Percentiles rank a stretch among this genome's conserved stretches.
Conservation (phyloP, 768 basidiomycete genomes). For the Trametes coccinea region DNA sequence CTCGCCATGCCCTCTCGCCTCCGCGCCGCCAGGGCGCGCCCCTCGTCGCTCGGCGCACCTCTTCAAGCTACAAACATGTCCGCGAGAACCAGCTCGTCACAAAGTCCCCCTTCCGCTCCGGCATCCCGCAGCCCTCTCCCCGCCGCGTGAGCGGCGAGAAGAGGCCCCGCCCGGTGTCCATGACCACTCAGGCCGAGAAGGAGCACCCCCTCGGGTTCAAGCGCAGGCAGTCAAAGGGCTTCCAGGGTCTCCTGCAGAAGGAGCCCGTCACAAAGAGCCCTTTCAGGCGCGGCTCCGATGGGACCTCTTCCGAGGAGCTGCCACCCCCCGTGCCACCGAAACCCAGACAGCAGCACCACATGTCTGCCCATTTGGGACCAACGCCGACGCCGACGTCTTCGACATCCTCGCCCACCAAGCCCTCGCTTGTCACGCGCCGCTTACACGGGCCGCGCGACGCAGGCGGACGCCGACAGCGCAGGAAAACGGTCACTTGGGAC, state of each 20-base stretch:
- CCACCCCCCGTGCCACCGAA: constrained; percentile 31
- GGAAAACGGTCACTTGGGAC: constrained; percentile 81
- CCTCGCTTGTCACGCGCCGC: constrained; percentile 43
- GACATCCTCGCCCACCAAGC: constrained; percentile 28
- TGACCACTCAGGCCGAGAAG: constrained; percentile 72
- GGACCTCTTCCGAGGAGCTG: constrained; percentile 24
- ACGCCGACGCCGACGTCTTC: not conserved
- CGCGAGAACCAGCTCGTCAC: constrained; percentile 77
- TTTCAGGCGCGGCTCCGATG: constrained; percentile 45
- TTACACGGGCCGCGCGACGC: constrained; percentile 75
- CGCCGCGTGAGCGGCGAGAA: constrained; percentile 76
- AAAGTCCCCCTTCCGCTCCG: constrained; percentile 83
- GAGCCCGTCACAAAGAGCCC: constrained; percentile 85
- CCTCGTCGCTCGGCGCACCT: constrained; percentile 66
- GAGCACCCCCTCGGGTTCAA: constrained; percentile 71
- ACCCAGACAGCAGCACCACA: not conserved
- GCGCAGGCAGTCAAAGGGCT: constrained; percentile 72
- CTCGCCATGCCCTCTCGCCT: constrained; percentile 26
- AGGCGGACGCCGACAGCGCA: constrained; percentile 45
- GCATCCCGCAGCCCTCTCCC: constrained; percentile 48
- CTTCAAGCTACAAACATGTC: constrained; percentile 79
- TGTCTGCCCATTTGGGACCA: constrained; percentile 22
- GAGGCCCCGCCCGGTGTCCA: constrained; percentile 68
- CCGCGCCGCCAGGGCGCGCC: constrained; percentile 39
- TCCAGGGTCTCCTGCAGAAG: constrained; percentile 70